Evolutionary conservation across 2,329 filamentous ascomycete genomes (phyloP), one percentile per base, ranked within the genome.

Genomic region (Hypoxylon sp.): DNA sequence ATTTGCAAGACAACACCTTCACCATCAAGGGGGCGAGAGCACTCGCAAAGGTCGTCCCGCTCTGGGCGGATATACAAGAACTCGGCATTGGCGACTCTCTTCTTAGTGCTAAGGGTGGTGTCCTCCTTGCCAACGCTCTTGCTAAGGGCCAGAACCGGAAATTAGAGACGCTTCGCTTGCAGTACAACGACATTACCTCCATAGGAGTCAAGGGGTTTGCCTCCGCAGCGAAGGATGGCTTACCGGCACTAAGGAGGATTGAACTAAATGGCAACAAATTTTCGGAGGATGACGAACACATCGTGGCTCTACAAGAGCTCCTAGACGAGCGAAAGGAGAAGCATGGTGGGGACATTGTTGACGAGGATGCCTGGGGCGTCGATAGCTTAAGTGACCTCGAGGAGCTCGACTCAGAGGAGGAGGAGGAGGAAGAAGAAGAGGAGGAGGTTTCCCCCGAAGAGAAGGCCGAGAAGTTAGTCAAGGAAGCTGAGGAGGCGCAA

Each of bases 261-360:
- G 96, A 98, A 82, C 83, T 99, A 72, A 98, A 99, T 79, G 96
- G 96, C 55, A 99, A 99, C 84, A 96, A 93, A 78, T 97, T 99
- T 74, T 84, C 87, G 7, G 94, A 98, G 79, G 93, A 97, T 2
- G 93, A 98, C 73, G 84, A 87, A 50, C 88, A 88, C 28, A 86
- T 98, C 45, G 81, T 88, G 67, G 84, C 84, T 21, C 83, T 98
- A 49, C 88, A 90, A 72, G 87, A 90, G 56, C 83, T 96, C 28
- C 84, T 98, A 25, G 90, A 93, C 64, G 86, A 88, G 75, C 90
- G 94, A 70, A 94, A 94, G 82, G 92, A 95, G 78, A 89, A 91
- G 72, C 75, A 88, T 2, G 90, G 85, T 28, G 90, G 90, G 14
- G 86, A 89, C 62, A 75, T 87, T 25, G 79, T 95, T 38, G 86